phyloP scores from a whole-genome alignment of 2,329 filamentous ascomycete species.

The Pseudogymnoascus sp. region DNA sequence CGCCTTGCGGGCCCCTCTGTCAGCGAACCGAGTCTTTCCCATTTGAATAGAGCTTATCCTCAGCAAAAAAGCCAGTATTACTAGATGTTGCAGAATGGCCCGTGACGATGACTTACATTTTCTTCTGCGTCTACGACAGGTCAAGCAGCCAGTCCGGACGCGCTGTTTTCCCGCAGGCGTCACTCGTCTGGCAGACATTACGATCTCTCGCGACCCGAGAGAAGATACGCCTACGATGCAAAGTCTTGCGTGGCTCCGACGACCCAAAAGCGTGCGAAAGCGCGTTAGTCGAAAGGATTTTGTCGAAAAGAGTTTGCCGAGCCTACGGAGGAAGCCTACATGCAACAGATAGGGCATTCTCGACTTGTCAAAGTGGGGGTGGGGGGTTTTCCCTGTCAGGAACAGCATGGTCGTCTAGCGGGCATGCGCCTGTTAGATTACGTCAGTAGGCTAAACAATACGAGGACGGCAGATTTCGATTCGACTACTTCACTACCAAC shows the following conservation, averaged over 20 bases:
- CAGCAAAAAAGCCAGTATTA: neutral
- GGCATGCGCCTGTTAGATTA: neutral
- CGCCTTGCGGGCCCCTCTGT: neutral
- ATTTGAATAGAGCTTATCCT: neutral
- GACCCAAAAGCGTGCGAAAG: neutral
- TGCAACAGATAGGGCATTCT: neutral
- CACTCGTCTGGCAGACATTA: neutral
- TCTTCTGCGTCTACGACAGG: conserved; percentile 14
- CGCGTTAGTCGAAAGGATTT: neutral
- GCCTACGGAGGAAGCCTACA: neutral
- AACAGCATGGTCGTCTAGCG: neutral
- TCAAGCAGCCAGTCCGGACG: conserved; percentile 13
- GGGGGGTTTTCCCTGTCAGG: neutral
- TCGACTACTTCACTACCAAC: neutral
- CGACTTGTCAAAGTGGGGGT: neutral
- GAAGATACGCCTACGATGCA: neutral
- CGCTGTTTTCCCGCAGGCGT: conserved; percentile 5
- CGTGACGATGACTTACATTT: conserved; percentile 12
- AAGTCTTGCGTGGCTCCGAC: neutral
- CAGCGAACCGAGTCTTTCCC: neutral
- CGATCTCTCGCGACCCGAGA: neutral
- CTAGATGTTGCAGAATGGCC: neutral
- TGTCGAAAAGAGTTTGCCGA: neutral
- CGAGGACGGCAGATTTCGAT: neutral
- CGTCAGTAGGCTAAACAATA: neutral